phyloP scores from a whole-genome alignment of 495 filamentous ascomycete genomes.

The Hypoxylon fragiforme region DNA sequence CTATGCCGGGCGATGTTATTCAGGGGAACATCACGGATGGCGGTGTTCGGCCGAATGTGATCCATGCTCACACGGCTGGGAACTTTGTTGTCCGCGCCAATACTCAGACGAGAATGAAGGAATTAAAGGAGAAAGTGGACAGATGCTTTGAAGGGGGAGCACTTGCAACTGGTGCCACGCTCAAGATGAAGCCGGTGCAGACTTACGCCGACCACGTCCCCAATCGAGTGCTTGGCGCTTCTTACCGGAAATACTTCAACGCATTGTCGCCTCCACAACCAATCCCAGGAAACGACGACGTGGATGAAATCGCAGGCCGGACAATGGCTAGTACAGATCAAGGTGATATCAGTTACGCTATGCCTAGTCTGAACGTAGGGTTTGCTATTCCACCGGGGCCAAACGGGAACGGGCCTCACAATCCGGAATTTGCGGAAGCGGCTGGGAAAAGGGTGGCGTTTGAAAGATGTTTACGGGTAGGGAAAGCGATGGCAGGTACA shows the following conservation, averaged over 20 bases:
- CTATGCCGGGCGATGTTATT: conserved; percentile 62
- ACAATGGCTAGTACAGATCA: conserved; percentile 62
- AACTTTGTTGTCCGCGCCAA: conserved; percentile 57
- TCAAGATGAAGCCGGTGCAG: conserved; percentile 49
- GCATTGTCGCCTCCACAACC: conserved; percentile 42
- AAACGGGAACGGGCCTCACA: conserved; percentile 58
- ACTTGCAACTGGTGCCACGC: conserved; percentile 60
- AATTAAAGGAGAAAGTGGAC: conserved; percentile 54
- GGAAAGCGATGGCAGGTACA: conserved; percentile 58
- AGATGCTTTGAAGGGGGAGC: conserved; percentile 65
- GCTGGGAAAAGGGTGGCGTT: conserved; percentile 60
- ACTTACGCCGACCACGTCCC: conserved; percentile 64
- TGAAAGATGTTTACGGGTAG: conserved; percentile 54
- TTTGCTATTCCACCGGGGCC: conserved; percentile 57
- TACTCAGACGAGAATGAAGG: conserved; percentile 49
- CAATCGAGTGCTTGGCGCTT: conserved; percentile 58
- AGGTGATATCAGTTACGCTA: conserved; percentile 66
- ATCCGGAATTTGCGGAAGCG: conserved; percentile 59
- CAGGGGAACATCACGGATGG: conserved; percentile 62
- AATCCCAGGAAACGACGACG: conserved; percentile 49
- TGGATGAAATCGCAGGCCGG: conserved; percentile 54
- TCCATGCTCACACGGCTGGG: conserved; percentile 59
- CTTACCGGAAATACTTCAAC: conserved; percentile 58
- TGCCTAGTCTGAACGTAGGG: conserved; percentile 63
- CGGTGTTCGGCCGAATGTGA: conserved; percentile 63